Evolutionary conservation across 2,329 filamentous ascomycete species (phyloP).

Genomic region (Periconia macrospinosa): DNA sequence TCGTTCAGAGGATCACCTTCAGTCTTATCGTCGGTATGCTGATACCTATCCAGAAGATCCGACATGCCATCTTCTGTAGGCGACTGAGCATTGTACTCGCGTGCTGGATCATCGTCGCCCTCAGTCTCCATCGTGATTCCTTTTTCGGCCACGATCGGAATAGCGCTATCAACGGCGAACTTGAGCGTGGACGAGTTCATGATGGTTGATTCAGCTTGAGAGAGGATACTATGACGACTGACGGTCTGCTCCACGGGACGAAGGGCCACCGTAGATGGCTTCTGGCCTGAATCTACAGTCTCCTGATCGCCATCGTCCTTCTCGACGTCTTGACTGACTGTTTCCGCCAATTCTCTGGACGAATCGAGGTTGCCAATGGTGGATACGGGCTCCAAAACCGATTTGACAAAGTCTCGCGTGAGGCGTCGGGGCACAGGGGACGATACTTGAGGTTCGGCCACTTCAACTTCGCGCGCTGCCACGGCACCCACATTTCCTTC

Average conservation of each 20-base stretch:
- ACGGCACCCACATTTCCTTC: conserved; percentile 6
- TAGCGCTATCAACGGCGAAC: conserved; percentile 31
- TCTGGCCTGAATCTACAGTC: neutral
- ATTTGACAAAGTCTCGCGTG: conserved; percentile 35
- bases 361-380: conserved; percentile 25
- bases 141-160: conserved; percentile 26
- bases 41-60: conserved; percentile 34
- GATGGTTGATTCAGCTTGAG: conserved; percentile 27
- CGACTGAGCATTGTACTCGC: conserved; percentile 10
- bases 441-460: conserved; percentile 34
- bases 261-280: neutral
- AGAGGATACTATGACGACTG: conserved; percentile 26
- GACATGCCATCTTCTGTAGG: conserved; percentile 37
- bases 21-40: conserved; percentile 28
- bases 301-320: neutral
- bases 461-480: conserved; percentile 7
- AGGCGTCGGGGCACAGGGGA: conserved; percentile 32
- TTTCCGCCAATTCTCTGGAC: conserved; percentile 10
- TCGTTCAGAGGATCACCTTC: conserved; percentile 6
- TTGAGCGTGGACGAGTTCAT: conserved; percentile 37
- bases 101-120: conserved; percentile 3
- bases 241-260: neutral
- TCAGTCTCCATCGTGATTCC: conserved; percentile 8
- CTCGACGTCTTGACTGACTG: neutral
- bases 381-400: conserved; percentile 29